These are phyloP conservation scores for Ogataea nakhonphanomensis DNA, from an alignment of 805 yeast genomes.

Conservation along the genomic window DNA sequence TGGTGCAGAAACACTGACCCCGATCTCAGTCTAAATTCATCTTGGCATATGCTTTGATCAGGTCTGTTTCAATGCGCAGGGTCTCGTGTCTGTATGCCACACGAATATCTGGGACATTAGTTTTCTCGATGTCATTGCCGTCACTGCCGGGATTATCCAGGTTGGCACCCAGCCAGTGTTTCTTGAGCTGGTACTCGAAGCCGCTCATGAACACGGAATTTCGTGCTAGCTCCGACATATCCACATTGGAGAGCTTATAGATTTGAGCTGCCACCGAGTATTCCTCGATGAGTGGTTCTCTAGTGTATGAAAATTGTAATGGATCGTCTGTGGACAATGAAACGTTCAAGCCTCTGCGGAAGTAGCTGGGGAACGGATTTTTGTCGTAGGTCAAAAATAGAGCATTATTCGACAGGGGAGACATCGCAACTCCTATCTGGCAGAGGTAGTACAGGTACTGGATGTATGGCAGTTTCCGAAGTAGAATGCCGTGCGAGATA, in stretches of 20 bases:
- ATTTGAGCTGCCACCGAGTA: constrained; percentile 98
- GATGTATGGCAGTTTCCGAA: constrained; percentile 91
- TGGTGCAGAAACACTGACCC: constrained; percentile 16
- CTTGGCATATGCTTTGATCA: constrained; percentile 56
- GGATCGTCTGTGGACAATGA: constrained; percentile 98
- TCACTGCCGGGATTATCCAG: constrained; percentile 57
- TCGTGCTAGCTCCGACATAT: constrained; percentile 94
- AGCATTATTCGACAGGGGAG: constrained; percentile 96
- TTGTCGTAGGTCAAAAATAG: constrained; percentile 93
- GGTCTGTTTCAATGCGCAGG: constrained; percentile 61
- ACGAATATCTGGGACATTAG: constrained; percentile 91
- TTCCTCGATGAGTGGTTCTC: constrained; percentile 96
- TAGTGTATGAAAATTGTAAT: constrained; percentile 91
- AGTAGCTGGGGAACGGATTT: constrained; percentile 89
- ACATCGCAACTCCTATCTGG: constrained; percentile 97
- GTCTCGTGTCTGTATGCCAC: constrained; percentile 83
- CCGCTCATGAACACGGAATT: constrained; percentile 94
- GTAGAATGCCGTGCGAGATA: constrained; percentile 90
- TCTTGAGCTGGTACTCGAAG: constrained; percentile 80
- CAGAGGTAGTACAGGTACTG: constrained; percentile 92
- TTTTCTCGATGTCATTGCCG: constrained; percentile 88
- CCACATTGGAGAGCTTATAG: constrained; percentile 89
- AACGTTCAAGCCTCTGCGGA: constrained; percentile 90
- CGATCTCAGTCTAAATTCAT: constrained; percentile 4
- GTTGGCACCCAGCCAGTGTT: constrained; percentile 86